Base-by-base conservation (phyloP, 192 early-diverging fungal species). In the Rhizophagus sp. region DNA sequence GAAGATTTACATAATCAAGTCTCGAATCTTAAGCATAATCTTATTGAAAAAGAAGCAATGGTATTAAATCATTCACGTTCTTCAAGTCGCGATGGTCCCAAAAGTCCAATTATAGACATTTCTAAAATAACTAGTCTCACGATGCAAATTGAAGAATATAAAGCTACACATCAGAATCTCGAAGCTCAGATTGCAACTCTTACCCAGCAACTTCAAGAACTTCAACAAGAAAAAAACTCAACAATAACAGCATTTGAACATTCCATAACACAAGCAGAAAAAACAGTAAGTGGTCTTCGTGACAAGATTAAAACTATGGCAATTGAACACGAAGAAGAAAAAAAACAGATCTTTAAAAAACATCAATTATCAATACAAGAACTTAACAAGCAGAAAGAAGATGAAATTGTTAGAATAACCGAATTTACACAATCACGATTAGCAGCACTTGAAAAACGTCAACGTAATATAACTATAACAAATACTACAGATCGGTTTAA, bases 1-100 rank as follows among this genome's bases (percentile, higher is more conserved):
- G 67, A 69, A 27, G 67, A 69, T 19, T 22, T 69, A 30, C 67
- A 69, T 27, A 69, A 12, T 69, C 22, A 69, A 69, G 36, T 69
- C 10, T 36, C 67, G 15, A 30, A 69, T 19, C 30, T 69, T 2
- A 69, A 69, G 15, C 67, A 69, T 33, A 69, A 69, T n/a, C 67
- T 69, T 12, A 69, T 69, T 69, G 67, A 69, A 27, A 69, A 30
- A 22, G 67, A 69, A 30, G 67, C 30, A 2, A 36, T 69, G 6
- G 17, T 30, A 27, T 19, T 8, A 6, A 30, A 17, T 36, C 27
- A 30, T 36, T 36, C 30, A 0, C 36, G 30, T 27, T 22, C 67
- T 39, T 9, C 17, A 36, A 25, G 15, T 36, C 27, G 67, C 0
- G 67, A 69, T 36, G 67, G 36, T 17, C 30, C 34, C 6, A 68